Conservation (phyloP, 805 yeast genomes). For the Yarrowia porcina region DNA sequence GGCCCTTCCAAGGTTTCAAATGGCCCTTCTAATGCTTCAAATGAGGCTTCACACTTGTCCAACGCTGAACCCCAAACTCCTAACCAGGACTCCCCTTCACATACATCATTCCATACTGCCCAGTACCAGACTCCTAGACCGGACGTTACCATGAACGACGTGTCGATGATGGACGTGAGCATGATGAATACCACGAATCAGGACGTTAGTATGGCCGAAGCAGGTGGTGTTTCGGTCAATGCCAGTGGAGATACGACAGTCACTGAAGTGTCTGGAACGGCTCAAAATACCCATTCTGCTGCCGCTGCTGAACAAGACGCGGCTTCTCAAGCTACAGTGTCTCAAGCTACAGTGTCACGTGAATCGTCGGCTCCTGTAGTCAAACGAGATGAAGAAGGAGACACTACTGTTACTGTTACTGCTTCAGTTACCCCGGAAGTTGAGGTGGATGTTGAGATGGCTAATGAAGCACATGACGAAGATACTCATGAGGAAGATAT, state of each 20-base stretch:
- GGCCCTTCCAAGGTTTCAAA: no score
- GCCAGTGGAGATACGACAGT: neutral
- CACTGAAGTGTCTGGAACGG: neutral
- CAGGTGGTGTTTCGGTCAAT: neutral
- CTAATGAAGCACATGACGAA: neutral
- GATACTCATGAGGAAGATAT: neutral
- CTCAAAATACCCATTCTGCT: neutral
- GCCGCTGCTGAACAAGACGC: no score
- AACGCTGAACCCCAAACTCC: no score
- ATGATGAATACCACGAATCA: neutral
- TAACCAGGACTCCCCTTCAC: neutral
- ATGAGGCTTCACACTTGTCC: no score
- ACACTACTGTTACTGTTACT: neutral
- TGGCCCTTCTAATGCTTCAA: no score
- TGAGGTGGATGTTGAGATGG: no score
- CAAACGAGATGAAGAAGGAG: neutral
- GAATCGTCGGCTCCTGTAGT: neutral
- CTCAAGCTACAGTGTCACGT: neutral
- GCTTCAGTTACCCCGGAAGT: neutral
- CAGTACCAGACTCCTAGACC: neutral
- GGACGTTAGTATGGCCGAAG: neutral
- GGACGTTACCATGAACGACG: neutral
- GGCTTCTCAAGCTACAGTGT: neutral
- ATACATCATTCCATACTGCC: neutral
- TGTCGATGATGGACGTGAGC: constrained; percentile 1